Evolutionary conservation across 1,284 basidiomycete genomes (phyloP), one percentile per base, ranked within the genome.

Genomic region (Sphagnurus paluster): DNA sequence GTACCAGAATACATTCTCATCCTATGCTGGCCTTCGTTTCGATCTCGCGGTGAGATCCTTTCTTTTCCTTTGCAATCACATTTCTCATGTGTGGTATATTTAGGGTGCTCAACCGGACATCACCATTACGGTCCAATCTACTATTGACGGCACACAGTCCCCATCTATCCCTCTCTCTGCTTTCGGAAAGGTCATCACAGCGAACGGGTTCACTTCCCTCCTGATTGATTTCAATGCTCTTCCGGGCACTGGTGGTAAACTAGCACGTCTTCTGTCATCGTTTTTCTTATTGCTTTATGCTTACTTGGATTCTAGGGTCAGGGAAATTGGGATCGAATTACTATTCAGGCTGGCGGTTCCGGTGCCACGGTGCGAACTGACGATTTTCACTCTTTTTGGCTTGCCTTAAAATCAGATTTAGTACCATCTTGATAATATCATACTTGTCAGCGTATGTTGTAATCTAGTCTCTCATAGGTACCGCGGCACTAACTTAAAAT

Each of bases 351-450:
- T n/a, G 66, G 66, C 23, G 68, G 44, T 7, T 69, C 69, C 50
- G 75, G 75, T 11, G 75, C 72, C 35, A 52, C 59, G 24, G 70
- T 72, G 44, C 55, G 68, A 54, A 13, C n/a, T 34, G 3, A n/a
- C n/a, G n/a, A 11, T 7, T 14, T 21, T 11, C 39, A 24, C 4
- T 26, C 20, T 9, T 20, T 13, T n/a, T n/a, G 19, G 9, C 9
- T 5, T 11, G 6, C 14, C 21, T 47, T 28, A 36, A 14, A 5
- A n/a, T 21, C 6, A n/a, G 8, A 21, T 28, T 14, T 23, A 68
- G 70, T 78, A 75, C 53, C 70, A 75, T 48, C 57, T 78, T 25
- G 74, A 76, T 54, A 77, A 77, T 53, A 62, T 77, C 30, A 56
- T 70, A 10, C 63, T 78, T 42, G 60, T 78, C 20, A 60, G 55